Percentiles rank a stretch among this genome's conserved stretches.
These are phyloP conservation scores for Tetrapyrgos nigripes DNA, from an alignment of 1,284 basidiomycete genomes.

Conservation along the genomic window DNA sequence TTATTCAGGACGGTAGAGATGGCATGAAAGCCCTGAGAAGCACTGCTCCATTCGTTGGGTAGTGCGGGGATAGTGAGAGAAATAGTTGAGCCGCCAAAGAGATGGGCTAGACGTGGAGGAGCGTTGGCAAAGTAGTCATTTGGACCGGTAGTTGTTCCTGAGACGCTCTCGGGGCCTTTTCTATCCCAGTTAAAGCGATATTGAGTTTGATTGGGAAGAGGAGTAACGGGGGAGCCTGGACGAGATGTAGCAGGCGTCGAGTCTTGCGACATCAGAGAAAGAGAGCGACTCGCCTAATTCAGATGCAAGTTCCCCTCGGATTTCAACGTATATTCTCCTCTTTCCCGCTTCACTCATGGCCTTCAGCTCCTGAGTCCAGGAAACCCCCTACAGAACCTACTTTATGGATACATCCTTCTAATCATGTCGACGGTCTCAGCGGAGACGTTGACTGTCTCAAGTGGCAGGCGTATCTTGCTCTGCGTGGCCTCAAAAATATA, in stretches of 20 bases:
- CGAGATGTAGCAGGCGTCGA: constrained; percentile 25
- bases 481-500: constrained; percentile 61
- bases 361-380: constrained; percentile 41
- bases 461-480: constrained; percentile 84
- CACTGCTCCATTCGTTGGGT: constrained; percentile 76
- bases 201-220: constrained; percentile 47
- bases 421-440: constrained; percentile 54
- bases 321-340: constrained; percentile 55
- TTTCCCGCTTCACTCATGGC: constrained; percentile 57
- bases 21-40: constrained; percentile 78
- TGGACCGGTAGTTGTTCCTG: constrained; percentile 67
- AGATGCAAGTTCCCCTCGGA: constrained; percentile 40
- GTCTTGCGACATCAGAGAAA: background rate
- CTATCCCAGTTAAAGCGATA: constrained; percentile 67
- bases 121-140: constrained; percentile 56
- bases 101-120: constrained; percentile 11
- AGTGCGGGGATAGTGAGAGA: constrained; percentile 32
- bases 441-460: constrained; percentile 83
- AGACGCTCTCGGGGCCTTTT: constrained; percentile 68
- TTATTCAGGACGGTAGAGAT: constrained; percentile 74
- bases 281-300: background rate
- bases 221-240: constrained; percentile 54
- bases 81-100: constrained; percentile 13
- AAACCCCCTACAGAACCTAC: constrained; percentile 47
- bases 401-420: constrained; percentile 70